Evolutionary conservation across 371 early-diverging fungal genomes (phyloP).

Genomic region (Syncephalastrum contaminatum): DNA sequence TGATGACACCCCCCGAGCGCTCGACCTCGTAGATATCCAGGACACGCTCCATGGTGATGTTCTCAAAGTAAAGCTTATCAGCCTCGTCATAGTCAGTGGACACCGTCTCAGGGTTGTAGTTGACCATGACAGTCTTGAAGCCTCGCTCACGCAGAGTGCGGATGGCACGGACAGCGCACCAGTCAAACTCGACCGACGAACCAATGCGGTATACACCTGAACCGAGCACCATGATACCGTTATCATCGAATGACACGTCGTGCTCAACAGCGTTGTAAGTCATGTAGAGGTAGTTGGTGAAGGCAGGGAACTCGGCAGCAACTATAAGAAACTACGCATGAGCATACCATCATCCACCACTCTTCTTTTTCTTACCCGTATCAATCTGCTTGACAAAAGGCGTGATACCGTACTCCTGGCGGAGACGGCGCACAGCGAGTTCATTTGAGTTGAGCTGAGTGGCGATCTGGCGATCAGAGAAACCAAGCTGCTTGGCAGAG

Average conservation of each 20-base stretch:
- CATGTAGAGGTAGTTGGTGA: slow-evolving; percentile 95
- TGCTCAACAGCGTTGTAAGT: slow-evolving; percentile 92
- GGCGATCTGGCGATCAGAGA: slow-evolving; percentile 90
- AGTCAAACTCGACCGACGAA: slow-evolving; percentile 95
- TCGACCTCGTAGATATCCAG: slow-evolving; percentile 94
- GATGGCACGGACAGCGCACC: slow-evolving; percentile 94
- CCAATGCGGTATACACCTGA: slow-evolving; percentile 97
- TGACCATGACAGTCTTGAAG: slow-evolving; percentile 92
- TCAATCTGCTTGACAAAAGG: slow-evolving; percentile 97
- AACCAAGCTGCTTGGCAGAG: slow-evolving; percentile 87
- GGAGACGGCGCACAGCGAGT: slow-evolving; percentile 80
- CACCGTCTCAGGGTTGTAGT: slow-evolving; percentile 98
- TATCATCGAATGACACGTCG: slow-evolving; percentile 84
- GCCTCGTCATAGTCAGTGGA: slow-evolving; percentile 97
- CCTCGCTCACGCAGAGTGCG: slow-evolving; percentile 82
- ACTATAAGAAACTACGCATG: slow-evolving; percentile 32
- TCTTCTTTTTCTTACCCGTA: slow-evolving; percentile 66
- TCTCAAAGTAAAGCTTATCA: slow-evolving; percentile 93
- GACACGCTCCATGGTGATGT: slow-evolving; percentile 87
- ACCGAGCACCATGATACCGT: slow-evolving; percentile 93
- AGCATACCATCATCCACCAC: not conserved
- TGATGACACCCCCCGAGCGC: slow-evolving; percentile 78
- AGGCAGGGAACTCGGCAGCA: slow-evolving; percentile 96
- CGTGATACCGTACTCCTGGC: slow-evolving; percentile 74
- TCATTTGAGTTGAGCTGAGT: slow-evolving; percentile 78